Conservation (phyloP, 2,329 filamentous ascomycete genomes). For the Xylariales sp. region DNA sequence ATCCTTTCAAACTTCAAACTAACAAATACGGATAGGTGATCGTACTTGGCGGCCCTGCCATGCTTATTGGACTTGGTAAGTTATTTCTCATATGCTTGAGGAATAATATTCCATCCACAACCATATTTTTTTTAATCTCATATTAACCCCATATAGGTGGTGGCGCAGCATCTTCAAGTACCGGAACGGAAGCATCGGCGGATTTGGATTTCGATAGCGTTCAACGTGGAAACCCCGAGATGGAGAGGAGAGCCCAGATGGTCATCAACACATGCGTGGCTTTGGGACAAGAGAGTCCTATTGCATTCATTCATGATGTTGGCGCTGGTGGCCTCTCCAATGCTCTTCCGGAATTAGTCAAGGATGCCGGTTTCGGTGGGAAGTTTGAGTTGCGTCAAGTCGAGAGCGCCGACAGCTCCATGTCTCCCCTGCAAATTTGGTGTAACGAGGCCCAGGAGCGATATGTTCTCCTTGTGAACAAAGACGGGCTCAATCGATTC, state of each 20-base stretch:
- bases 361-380: constrained; percentile 82
- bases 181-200: constrained; percentile 81
- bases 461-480: constrained; percentile 86
- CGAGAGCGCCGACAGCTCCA: constrained; percentile 82
- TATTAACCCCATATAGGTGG: constrained; percentile 36
- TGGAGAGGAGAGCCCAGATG: constrained; percentile 93
- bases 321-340: constrained; percentile 82
- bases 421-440: constrained; percentile 97
- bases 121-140: not conserved
- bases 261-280: constrained; percentile 93
- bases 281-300: constrained; percentile 80
- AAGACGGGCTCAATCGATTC: constrained; percentile 75
- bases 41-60: constrained; percentile 91
- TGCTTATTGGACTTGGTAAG: constrained; percentile 87
- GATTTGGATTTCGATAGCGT: constrained; percentile 97
- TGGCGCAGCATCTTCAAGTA: constrained; percentile 87
- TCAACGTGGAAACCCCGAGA: constrained; percentile 93
- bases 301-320: constrained; percentile 96
- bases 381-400: constrained; percentile 93
- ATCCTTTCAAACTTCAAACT: too few species aligned
- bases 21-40: too few species aligned
- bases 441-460: constrained; percentile 96
- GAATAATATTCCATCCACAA: too few species aligned
- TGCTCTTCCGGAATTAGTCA: constrained; percentile 68
- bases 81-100: too few species aligned